A percentile compares a stretch with the other conserved stretches of the same genome.
Evolutionary conservation across 345 rosid genomes (phyloP).

Genomic region (Moricandia moricandioides): DNA sequence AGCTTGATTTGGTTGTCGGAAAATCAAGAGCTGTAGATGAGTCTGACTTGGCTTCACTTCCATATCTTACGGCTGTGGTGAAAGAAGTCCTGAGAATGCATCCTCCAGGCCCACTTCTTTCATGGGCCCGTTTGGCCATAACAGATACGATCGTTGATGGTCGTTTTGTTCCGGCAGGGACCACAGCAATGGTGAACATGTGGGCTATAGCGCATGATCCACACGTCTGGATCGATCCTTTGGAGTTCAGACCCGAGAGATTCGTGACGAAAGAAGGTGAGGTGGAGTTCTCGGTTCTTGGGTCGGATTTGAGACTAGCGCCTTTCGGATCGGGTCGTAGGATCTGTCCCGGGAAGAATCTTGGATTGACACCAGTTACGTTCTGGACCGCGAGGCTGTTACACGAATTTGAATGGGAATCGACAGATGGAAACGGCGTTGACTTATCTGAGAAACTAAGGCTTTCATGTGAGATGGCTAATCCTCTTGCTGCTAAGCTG

Average conservation of each 20-base stretch:
- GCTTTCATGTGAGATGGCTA: slow-evolving; percentile 83
- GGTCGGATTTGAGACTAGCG: slow-evolving; percentile 80
- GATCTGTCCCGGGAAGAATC: slow-evolving; percentile 70
- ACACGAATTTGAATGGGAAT: slow-evolving; percentile 65
- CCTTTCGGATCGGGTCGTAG: slow-evolving; percentile 93
- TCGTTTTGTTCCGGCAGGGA: slow-evolving; percentile 69
- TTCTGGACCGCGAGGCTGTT: slow-evolving; percentile 69
- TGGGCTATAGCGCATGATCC: slow-evolving; percentile 92
- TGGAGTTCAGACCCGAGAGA: slow-evolving; percentile 62
- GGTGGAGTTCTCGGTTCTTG: slow-evolving; percentile 63
- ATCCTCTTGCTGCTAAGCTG: slow-evolving; percentile 52
- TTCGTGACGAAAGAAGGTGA: slow-evolving; percentile 46
- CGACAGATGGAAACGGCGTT: slow-evolving; percentile 39
- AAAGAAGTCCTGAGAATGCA: slow-evolving; percentile 81
- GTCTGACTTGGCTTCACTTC: slow-evolving; percentile 45
- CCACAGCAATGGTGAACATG: slow-evolving; percentile 96
- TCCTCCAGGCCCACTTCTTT: slow-evolving; percentile 90
- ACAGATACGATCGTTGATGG: slow-evolving; percentile 69
- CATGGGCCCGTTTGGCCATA: slow-evolving; percentile 88
- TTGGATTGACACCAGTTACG: slow-evolving; percentile 63
- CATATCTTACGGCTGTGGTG: slow-evolving; percentile 66
- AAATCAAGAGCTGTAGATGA: slow-evolving; percentile 55
- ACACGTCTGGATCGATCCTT: slow-evolving; percentile 64
- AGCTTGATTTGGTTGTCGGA: slow-evolving; percentile 64
- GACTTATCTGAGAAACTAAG: slow-evolving; percentile 66